phyloP scores from a whole-genome alignment of 441 rosid genomes.

The Adansonia rubrostipa region DNA sequence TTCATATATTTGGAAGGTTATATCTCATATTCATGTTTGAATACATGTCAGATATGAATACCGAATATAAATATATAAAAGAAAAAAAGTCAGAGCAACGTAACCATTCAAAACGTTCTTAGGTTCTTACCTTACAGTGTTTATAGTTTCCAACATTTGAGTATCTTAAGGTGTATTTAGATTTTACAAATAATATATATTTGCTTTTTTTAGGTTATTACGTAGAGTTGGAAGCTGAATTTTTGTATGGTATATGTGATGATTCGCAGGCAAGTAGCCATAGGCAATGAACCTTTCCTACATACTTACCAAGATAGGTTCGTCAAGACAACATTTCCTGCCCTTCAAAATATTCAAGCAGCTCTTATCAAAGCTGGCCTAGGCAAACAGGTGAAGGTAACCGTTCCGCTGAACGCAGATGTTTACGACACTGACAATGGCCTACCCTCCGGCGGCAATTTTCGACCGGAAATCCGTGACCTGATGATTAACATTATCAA shows the following conservation, averaged over 20 bases:
- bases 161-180: too few species aligned
- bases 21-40: too few species aligned
- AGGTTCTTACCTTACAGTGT: too few species aligned
- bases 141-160: too few species aligned
- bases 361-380: slow-evolving; percentile 75
- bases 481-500: slow-evolving; percentile 58
- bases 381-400: slow-evolving; percentile 64
- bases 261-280: slow-evolving; percentile 63
- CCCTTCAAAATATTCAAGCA: slow-evolving; percentile 73
- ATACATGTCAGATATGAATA: too few species aligned
- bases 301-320: slow-evolving; percentile 61
- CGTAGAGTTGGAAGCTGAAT: not conserved
- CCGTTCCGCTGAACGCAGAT: slow-evolving; percentile 84
- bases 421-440: slow-evolving; percentile 61
- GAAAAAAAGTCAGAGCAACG: too few species aligned
- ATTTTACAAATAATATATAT: not conserved
- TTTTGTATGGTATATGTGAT: not conserved
- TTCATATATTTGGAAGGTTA: too few species aligned
- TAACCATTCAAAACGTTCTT: too few species aligned
- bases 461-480: slow-evolving; percentile 59
- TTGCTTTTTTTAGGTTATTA: not conserved
- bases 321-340: slow-evolving; percentile 62
- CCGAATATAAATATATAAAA: too few species aligned
- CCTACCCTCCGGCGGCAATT: slow-evolving; percentile 79
- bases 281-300: slow-evolving; percentile 92